Evolutionary conservation across 352 stramenopile species (phyloP).

Genomic region (Globisporangium barbulae): DNA sequence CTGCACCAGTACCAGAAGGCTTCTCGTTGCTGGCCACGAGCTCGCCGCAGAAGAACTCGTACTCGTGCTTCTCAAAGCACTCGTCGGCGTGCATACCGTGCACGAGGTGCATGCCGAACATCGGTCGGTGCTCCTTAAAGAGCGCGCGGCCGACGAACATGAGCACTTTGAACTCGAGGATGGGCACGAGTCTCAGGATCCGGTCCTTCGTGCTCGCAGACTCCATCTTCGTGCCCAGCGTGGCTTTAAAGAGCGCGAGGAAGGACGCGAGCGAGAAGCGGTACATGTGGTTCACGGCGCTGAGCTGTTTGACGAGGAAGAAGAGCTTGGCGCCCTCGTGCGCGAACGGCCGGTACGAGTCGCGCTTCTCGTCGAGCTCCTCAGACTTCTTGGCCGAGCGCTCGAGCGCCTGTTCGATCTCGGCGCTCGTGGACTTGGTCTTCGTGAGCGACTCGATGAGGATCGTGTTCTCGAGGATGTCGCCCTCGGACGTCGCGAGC

Average conservation of each 20-base stretch:
- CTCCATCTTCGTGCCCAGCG: conserved; percentile 82
- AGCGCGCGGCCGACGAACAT: conserved; percentile 91
- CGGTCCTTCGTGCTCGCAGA: conserved; percentile 69
- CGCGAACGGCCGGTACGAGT: conserved; percentile 90
- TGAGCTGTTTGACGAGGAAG: conserved; percentile 92
- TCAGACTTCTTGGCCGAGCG: conserved; percentile 87
- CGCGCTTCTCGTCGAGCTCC: conserved; percentile 91
- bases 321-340: conserved; percentile 89
- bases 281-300: conserved; percentile 94
- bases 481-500: conserved; percentile 92
- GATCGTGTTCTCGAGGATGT: conserved; percentile 94
- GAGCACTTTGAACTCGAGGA: conserved; percentile 87
- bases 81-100: conserved; percentile 88
- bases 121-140: conserved; percentile 92
- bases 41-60: conserved; percentile 91
- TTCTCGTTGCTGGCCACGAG: conserved; percentile 40
- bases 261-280: conserved; percentile 93
- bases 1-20: background rate
- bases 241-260: conserved; percentile 82
- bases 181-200: conserved; percentile 79
- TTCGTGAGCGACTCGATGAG: conserved; percentile 93
- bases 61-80: conserved; percentile 92
- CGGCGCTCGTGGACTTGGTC: conserved; percentile 90
- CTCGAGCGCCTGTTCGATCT: conserved; percentile 90
- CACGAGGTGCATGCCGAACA: conserved; percentile 94